Evolutionary conservation across 345 rosid genomes (phyloP), one percentile per base, ranked within the genome.

Genomic region (Eucalyptus tenuipes): DNA sequence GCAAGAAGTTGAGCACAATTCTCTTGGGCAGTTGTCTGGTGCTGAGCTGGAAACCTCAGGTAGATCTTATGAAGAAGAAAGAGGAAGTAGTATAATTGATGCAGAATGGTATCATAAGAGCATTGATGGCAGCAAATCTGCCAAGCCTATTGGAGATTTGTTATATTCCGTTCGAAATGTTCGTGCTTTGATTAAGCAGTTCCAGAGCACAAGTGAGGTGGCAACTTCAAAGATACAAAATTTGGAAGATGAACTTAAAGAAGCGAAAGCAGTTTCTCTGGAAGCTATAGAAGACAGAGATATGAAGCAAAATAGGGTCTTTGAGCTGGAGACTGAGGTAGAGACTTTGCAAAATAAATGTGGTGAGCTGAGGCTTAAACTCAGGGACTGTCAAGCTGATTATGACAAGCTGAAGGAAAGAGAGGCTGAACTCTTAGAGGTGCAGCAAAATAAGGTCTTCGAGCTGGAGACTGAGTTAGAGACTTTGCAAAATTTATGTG

Each of bases 381-480:
- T 94, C 75, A 92, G 91, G 91, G 93, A 92, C 85, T 91, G 89
- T 89, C 91, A 90, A 89, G 94, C 89, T 87, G 88, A 90, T 85
- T 92, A 93, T 89, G 94, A 92, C 88, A 93, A 91, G 86, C 93
- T 97, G 96, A 93, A 94, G 92, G 94, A 93, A 90, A 96, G 89
- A 87, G 96, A 94, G 87, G 92, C 89, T 66, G 97, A 95, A 89
- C 91, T 94, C 87, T 93, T 55, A 24, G 61, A 55, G 29, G 61
- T 55, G 61, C 61, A 90, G 90, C 93, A 92, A 92, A 88, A 87
- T 48, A 92, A 88, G 93, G 93, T 94, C 93, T 92, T 90, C 68
- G 89, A 89, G 90, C 93, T 93, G 92, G 97, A 95, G 94, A 91
- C 89, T 88, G 92, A 93, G 71, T 90, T 92, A 44, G 95, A 93